Conservation (phyloP, 1,284 basidiomycete species). For the Cryptococcus floricola region DNA sequence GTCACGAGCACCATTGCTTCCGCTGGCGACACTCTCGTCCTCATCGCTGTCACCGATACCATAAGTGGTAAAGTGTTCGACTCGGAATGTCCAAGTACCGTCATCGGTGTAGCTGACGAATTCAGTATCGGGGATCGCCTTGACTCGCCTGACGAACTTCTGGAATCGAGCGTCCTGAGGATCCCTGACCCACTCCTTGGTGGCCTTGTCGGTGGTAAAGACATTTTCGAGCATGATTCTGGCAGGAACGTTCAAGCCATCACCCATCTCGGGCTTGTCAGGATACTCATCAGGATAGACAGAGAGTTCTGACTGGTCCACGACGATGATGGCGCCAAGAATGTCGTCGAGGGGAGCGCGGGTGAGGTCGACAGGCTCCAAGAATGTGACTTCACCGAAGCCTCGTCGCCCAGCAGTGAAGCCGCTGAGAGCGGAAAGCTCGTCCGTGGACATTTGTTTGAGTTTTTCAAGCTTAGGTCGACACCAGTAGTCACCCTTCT, state of each 20-base stretch:
- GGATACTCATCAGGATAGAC: conserved; percentile 88
- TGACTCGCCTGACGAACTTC: conserved; percentile 78
- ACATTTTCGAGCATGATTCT: conserved; percentile 74
- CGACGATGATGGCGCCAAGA: conserved; percentile 80
- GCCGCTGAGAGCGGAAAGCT: conserved; percentile 63
- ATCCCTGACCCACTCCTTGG: conserved; percentile 85
- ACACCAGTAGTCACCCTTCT: conserved; percentile 86
- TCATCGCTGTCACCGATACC: conserved; percentile 46
- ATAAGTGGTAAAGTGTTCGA: conserved; percentile 73
- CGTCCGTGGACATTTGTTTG: conserved; percentile 60
- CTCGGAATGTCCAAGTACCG: conserved; percentile 90
- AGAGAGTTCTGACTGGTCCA: conserved; percentile 85
- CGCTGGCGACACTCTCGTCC: conserved; percentile 33
- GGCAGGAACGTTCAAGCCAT: conserved; percentile 86
- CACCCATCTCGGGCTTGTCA: conserved; percentile 72
- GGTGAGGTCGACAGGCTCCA: conserved; percentile 89
- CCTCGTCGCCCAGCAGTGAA: conserved; percentile 86
- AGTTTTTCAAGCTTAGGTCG: conserved; percentile 71
- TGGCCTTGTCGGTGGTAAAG: conserved; percentile 89
- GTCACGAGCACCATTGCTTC: conserved; percentile 2
- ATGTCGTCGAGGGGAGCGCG: conserved; percentile 74
- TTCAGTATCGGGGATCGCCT: conserved; percentile 77
- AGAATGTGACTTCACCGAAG: conserved; percentile 85
- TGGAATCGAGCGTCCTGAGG: conserved; percentile 64
- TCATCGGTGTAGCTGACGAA: conserved; percentile 75